phyloP scores from a whole-genome alignment of 352 stramenopile species.

The Phytophthora cryptogea region DNA sequence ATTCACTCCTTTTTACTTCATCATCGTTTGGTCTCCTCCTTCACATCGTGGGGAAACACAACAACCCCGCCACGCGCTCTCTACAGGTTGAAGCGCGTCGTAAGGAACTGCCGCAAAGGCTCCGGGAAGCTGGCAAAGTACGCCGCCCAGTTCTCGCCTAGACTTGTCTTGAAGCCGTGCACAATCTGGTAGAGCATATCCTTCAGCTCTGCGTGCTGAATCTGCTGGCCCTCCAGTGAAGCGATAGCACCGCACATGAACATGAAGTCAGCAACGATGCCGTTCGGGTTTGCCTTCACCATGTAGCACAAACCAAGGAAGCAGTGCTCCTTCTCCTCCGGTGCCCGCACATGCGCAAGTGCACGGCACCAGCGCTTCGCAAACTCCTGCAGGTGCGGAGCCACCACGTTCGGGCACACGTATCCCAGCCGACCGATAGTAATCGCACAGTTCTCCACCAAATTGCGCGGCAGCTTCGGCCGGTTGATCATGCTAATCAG shows the following conservation, averaged over 20 bases:
- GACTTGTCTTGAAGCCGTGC: slow-evolving; percentile 87
- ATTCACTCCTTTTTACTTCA: slow-evolving; percentile 20
- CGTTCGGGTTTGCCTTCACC: slow-evolving; percentile 90
- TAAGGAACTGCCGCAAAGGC: slow-evolving; percentile 79
- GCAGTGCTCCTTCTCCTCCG: slow-evolving; percentile 89
- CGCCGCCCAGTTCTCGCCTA: slow-evolving; percentile 85
- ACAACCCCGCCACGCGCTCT: slow-evolving; percentile 15
- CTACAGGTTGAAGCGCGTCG: slow-evolving; percentile 84
- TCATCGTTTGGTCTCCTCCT: slow-evolving; percentile 16
- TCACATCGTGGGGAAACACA: slow-evolving; percentile 21
- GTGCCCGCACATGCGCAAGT: slow-evolving; percentile 81
- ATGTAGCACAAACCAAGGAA: slow-evolving; percentile 92
- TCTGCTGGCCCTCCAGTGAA: slow-evolving; percentile 81
- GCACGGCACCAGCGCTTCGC: slow-evolving; percentile 89
- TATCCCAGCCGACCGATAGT: slow-evolving; percentile 89
- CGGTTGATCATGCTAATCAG: slow-evolving; percentile 90
- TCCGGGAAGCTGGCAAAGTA: slow-evolving; percentile 89
- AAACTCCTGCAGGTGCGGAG: slow-evolving; percentile 84
- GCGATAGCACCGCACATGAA: slow-evolving; percentile 90
- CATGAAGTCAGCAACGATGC: slow-evolving; percentile 89
- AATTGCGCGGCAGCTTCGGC: slow-evolving; percentile 83
- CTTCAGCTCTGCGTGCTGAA: slow-evolving; percentile 78
- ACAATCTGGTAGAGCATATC: slow-evolving; percentile 90
- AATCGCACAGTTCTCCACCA: slow-evolving; percentile 91
- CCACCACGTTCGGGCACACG: slow-evolving; percentile 83